phyloP scores from a whole-genome alignment of 352 stramenopile species.

The Pythium grandisporangium region DNA sequence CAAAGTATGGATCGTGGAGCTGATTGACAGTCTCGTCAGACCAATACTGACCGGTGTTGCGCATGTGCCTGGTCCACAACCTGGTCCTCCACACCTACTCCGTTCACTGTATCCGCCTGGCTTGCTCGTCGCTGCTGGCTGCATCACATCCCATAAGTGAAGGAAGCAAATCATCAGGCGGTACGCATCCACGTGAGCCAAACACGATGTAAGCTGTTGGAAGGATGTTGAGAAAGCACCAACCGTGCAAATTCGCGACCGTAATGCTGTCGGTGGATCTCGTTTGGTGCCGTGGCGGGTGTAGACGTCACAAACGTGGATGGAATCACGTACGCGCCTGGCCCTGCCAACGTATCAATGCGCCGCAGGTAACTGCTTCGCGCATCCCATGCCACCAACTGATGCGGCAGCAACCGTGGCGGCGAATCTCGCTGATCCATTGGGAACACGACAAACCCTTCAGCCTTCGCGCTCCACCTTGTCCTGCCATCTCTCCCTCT shows the following conservation, averaged over 20 bases:
- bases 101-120: too few relatives aligned
- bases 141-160: constrained; percentile 2
- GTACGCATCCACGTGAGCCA: too few relatives aligned
- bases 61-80: too few relatives aligned
- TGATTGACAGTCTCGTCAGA: too few relatives aligned
- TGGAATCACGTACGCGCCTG: constrained; percentile 46
- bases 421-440: background rate
- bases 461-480: too few relatives aligned
- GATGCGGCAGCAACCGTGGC: constrained; percentile 12
- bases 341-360: constrained; percentile 28
- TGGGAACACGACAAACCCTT: too few relatives aligned
- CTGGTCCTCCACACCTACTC: too few relatives aligned
- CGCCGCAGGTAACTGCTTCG: constrained; percentile 46
- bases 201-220: too few relatives aligned
- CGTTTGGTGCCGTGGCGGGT: constrained; percentile 26
- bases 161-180: background rate
- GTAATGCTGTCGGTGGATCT: constrained; percentile 38
- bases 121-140: constrained; percentile 13
- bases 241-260: constrained; percentile 53
- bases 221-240: too few relatives aligned
- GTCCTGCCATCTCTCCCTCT: too few relatives aligned
- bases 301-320: constrained; percentile 28
- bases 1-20: too few relatives aligned
- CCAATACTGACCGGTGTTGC: too few relatives aligned
- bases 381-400: constrained; percentile 14